These are phyloP conservation scores for Eutypa lata DNA, from an alignment of 2,329 filamentous ascomycete species.

Conservation along the genomic window DNA sequence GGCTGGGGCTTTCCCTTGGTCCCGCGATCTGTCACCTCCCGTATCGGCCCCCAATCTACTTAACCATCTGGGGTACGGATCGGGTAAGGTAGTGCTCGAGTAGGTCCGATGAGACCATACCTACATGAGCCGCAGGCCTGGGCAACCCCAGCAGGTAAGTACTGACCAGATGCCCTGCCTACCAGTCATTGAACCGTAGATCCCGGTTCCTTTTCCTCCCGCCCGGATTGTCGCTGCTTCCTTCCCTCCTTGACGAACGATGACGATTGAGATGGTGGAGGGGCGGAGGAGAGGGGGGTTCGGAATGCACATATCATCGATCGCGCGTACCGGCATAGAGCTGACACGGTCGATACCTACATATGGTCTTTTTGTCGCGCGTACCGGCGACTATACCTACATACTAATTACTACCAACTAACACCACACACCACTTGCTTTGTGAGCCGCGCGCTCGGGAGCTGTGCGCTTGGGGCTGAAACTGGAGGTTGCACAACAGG, in stretches of 20 bases:
- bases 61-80: neutral
- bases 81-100: neutral
- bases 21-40: neutral
- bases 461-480: neutral
- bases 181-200: too few relatives aligned
- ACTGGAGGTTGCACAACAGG: neutral
- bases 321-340: neutral
- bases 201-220: neutral
- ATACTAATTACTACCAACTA: too few relatives aligned
- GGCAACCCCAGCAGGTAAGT: neutral
- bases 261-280: too few relatives aligned
- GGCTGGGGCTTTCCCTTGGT: neutral
- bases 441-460: neutral
- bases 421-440: neutral
- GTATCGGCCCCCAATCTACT: neutral
- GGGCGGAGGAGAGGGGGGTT: too few relatives aligned
- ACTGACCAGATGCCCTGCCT: neutral
- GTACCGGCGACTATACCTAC: neutral
- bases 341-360: neutral
- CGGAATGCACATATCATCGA: too few relatives aligned
- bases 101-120: neutral
- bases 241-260: neutral
- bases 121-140: neutral
- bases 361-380: neutral
- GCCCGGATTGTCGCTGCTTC: neutral